These are phyloP conservation scores for Karstenula rhodostoma DNA, from an alignment of 2,329 filamentous ascomycete species.

Conservation along the genomic window DNA sequence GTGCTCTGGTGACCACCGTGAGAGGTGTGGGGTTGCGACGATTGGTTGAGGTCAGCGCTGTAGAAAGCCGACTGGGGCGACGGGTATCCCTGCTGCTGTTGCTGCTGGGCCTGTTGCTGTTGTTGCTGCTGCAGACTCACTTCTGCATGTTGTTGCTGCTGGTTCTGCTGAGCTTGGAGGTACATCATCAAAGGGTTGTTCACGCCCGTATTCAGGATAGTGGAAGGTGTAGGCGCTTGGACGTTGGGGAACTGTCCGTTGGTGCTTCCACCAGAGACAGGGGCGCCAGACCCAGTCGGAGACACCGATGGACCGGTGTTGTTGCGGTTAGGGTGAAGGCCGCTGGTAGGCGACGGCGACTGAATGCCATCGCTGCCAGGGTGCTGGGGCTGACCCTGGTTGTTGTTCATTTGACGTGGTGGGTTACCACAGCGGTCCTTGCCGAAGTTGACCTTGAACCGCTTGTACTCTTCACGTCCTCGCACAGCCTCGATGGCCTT, in stretches of 20 bases:
- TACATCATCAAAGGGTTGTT: conserved; percentile 95
- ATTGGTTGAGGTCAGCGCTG: conserved; percentile 69
- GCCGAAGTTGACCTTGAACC: conserved; percentile 99
- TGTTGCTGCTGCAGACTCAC: conserved; percentile 45
- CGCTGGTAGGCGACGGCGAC: conserved; percentile 66
- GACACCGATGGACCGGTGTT: conserved; percentile 67
- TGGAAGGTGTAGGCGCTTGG: conserved; percentile 71
- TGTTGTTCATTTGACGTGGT: conserved; percentile 79
- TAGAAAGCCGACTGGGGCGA: conserved; percentile 85
- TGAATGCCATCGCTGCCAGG: conserved; percentile 67
- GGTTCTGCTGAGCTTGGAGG: conserved; percentile 71
- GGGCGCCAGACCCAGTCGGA: conserved; percentile 65
- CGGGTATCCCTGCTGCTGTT: conserved; percentile 69
- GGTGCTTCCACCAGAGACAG: conserved; percentile 60
- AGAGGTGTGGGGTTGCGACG: conserved; percentile 68
- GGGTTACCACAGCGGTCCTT: conserved; percentile 98
- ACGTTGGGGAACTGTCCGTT: conserved; percentile 69
- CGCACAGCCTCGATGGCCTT: conserved; percentile 98
- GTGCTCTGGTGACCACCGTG: conserved; percentile 64
- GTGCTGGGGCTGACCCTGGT: conserved; percentile 69
- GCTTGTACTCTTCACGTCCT: conserved; percentile 93
- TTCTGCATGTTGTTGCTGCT: conserved; percentile 55
- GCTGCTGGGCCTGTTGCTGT: conserved; percentile 50
- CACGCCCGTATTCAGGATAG: conserved; percentile 77
- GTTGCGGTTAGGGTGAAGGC: conserved; percentile 63